A percentile compares a stretch with the other conserved stretches of the same genome.
Evolutionary conservation across 1,139 yeast species (phyloP).

Genomic region (Geotrichum reessii): DNA sequence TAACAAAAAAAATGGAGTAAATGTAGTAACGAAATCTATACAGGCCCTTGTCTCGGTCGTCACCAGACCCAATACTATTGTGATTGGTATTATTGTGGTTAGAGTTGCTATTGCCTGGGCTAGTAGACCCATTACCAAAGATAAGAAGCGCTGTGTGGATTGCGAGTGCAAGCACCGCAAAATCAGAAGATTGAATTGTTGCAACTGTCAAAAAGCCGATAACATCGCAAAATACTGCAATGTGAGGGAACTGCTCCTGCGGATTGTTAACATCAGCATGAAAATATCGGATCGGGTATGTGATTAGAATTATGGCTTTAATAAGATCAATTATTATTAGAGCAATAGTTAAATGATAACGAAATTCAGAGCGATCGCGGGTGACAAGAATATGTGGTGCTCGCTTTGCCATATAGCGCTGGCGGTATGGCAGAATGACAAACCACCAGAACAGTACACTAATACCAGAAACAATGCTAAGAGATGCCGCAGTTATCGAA

Average conservation of each 20-base stretch:
- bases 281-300: constrained; percentile 59
- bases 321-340: constrained; percentile 64
- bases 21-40: constrained; percentile 50
- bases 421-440: constrained; percentile 1
- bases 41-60: constrained; percentile 52
- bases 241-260: constrained; percentile 21
- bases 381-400: not conserved
- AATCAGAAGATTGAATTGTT: constrained; percentile 45
- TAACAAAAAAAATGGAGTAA: constrained; percentile 45
- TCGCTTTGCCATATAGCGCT: not conserved
- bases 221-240: constrained; percentile 50
- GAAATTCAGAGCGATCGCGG: constrained; percentile 40
- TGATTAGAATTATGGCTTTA: constrained; percentile 61
- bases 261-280: not conserved
- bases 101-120: not conserved
- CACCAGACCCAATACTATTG: not conserved
- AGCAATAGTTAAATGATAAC: constrained; percentile 64
- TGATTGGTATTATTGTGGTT: constrained; percentile 19
- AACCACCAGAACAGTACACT: constrained; percentile 15
- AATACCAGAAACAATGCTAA: constrained; percentile 13
- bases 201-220: constrained; percentile 76
- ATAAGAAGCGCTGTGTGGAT: constrained; percentile 67
- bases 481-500: constrained; percentile 12
- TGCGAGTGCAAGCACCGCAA: constrained; percentile 74
- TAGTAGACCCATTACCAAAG: constrained; percentile 33